A percentile compares a stretch with the other conserved stretches of the same genome.
phyloP scores from a whole-genome alignment of 805 yeast genomes.

The Starmera dryadoides region DNA sequence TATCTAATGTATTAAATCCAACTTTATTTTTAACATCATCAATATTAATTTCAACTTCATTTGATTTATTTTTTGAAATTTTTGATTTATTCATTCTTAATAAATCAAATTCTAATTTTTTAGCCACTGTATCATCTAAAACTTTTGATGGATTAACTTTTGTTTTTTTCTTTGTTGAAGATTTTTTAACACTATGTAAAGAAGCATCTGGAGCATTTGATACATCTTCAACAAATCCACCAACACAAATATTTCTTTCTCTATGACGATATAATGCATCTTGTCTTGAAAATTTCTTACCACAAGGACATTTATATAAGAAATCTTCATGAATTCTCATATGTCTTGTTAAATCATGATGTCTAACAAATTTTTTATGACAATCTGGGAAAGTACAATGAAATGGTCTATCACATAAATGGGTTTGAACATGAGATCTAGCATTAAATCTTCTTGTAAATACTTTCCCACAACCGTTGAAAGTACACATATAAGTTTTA shows the following conservation, averaged over 20 bases:
- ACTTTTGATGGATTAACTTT: slow-evolving; percentile 4
- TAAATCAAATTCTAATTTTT: slow-evolving; percentile 13
- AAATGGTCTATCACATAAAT: slow-evolving; percentile 90
- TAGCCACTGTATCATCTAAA: slow-evolving; percentile 15
- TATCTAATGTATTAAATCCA: slow-evolving; percentile 1
- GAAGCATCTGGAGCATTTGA: slow-evolving; percentile 2
- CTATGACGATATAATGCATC: slow-evolving; percentile 85
- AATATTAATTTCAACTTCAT: not conserved
- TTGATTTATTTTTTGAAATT: not conserved
- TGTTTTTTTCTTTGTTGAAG: not conserved
- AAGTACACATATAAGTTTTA: slow-evolving; percentile 68
- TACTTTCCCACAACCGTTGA: slow-evolving; percentile 69
- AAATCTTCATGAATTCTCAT: slow-evolving; percentile 77
- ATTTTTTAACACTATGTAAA: not conserved
- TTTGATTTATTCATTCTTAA: not conserved
- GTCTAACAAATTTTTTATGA: slow-evolving; percentile 83
- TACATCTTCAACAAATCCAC: slow-evolving; percentile 39
- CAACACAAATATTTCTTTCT: slow-evolving; percentile 71
- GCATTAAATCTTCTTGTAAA: slow-evolving; percentile 89
- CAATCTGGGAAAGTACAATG: slow-evolving; percentile 60
- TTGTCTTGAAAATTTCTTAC: slow-evolving; percentile 85
- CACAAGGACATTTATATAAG: slow-evolving; percentile 77
- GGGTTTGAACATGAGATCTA: slow-evolving; percentile 94
- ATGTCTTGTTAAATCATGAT: slow-evolving; percentile 90
- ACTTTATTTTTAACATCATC: not conserved